phyloP scores from a whole-genome alignment of 805 yeast species.

The Candida loeiensis region DNA sequence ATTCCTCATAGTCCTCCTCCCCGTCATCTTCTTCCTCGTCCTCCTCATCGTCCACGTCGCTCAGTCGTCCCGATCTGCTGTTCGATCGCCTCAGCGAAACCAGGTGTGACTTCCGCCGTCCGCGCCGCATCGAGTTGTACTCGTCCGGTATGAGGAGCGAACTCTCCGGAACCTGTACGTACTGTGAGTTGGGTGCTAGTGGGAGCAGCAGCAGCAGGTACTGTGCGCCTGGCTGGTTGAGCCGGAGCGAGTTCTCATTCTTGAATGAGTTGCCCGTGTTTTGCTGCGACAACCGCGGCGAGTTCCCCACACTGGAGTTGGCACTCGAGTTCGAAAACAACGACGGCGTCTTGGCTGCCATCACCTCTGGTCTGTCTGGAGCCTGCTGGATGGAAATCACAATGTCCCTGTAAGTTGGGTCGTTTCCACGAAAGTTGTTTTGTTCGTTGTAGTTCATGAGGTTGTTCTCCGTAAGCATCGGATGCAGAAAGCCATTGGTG shows the following conservation, averaged over 20 bases:
- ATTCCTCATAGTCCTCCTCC: conserved; percentile 10
- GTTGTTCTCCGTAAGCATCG: conserved; percentile 15
- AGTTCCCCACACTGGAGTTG: conserved; percentile 28
- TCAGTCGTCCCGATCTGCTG: conserved; percentile 15
- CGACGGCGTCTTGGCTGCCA: conserved; percentile 49
- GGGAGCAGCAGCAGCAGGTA: conserved; percentile 11
- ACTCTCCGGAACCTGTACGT: conserved; percentile 4
- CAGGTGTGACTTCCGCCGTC: conserved; percentile 35
- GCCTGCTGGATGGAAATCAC: conserved; percentile 23
- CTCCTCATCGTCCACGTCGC: conserved; percentile 18
- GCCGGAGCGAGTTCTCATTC: conserved; percentile 7
- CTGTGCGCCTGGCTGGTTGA: conserved; percentile 6
- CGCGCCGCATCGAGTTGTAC: conserved; percentile 38
- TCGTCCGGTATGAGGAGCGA: conserved; percentile 33
- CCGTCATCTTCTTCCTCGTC: conserved; percentile 15
- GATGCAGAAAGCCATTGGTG: neutral
- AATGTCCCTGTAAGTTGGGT: conserved; percentile 10
- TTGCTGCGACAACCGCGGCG: conserved; percentile 26
- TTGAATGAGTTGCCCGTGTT: conserved; percentile 11
- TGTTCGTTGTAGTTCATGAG: conserved; percentile 17
- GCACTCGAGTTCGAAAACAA: conserved; percentile 50
- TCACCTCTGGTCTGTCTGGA: conserved; percentile 41
- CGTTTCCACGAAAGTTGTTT: conserved; percentile 4
- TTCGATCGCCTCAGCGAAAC: conserved; percentile 25
- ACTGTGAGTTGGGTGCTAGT: conserved; percentile 16